Evolutionary conservation across 768 basidiomycete genomes (phyloP).

Genomic region (Clitopilus passeckerianus): DNA sequence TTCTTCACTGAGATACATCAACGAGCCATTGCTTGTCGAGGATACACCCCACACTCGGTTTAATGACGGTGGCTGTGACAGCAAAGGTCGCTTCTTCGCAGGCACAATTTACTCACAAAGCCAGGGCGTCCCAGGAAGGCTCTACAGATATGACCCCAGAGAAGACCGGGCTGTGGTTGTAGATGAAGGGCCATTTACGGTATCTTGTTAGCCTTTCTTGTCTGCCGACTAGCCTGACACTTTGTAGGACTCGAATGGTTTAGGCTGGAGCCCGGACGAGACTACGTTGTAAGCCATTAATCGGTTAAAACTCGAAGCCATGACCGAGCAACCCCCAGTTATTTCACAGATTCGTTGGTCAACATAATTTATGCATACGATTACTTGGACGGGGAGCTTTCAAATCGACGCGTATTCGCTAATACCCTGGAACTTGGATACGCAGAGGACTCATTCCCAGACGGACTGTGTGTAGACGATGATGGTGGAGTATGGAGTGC

Average conservation of each 20-base stretch:
- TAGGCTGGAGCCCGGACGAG: slow-evolving; percentile 61
- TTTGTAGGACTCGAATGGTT: slow-evolving; percentile 56
- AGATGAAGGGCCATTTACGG: slow-evolving; percentile 65
- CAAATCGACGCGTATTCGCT: slow-evolving; percentile 52
- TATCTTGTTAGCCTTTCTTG: slow-evolving; percentile 19
- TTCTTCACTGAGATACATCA: slow-evolving; percentile 42
- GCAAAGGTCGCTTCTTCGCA: slow-evolving; percentile 58
- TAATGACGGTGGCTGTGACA: slow-evolving; percentile 70
- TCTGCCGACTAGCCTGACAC: slow-evolving; percentile 6
- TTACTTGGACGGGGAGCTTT: slow-evolving; percentile 52
- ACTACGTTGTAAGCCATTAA: slow-evolving; percentile 45
- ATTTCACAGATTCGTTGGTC: slow-evolving; percentile 64
- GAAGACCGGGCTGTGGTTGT: slow-evolving; percentile 41
- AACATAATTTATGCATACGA: slow-evolving; percentile 68
- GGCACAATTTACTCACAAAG: slow-evolving; percentile 55
- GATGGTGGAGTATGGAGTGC: slow-evolving; percentile 68
- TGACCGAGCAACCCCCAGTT: slow-evolving; percentile 31
- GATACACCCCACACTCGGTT: slow-evolving; percentile 47
- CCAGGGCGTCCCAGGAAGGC: slow-evolving; percentile 45
- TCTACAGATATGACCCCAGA: slow-evolving; percentile 56
- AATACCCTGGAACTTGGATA: slow-evolving; percentile 52
- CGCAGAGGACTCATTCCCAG: slow-evolving; percentile 47
- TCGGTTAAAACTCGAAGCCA: slow-evolving; percentile 1
- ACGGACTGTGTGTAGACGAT: slow-evolving; percentile 62
- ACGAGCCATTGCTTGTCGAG: slow-evolving; percentile 41